Conservation (phyloP, 495 filamentous ascomycete species). For the Cetradonia linearis region DNA sequence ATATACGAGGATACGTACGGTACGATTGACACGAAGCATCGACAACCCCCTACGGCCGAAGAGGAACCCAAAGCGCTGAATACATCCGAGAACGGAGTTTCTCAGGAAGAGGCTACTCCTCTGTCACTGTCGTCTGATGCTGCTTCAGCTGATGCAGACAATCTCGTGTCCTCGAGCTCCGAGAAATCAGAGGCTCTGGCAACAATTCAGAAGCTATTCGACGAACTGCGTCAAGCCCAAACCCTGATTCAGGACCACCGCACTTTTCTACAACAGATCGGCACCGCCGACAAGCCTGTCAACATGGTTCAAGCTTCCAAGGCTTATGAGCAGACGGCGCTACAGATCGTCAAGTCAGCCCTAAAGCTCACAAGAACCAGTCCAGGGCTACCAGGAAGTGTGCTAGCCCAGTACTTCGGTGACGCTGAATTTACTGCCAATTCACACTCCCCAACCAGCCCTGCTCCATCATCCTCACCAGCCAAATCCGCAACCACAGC, state of each 20-base stretch:
- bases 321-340: neutral
- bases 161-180: neutral
- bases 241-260: constrained; percentile 6
- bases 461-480: neutral
- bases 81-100: neutral
- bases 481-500: neutral
- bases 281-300: neutral
- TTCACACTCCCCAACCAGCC: neutral
- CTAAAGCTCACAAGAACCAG: neutral
- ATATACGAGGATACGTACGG: constrained; percentile 42
- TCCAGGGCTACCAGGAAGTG: neutral
- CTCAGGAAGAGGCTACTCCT: neutral
- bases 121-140: neutral
- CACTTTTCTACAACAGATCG: constrained; percentile 14
- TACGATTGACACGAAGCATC: constrained; percentile 34
- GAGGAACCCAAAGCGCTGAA: neutral
- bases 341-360: neutral
- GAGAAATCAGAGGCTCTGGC: constrained; percentile 20
- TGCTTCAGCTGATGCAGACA: neutral
- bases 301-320: neutral
- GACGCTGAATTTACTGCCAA: neutral
- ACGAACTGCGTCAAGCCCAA: constrained; percentile 15
- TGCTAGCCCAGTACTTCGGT: neutral
- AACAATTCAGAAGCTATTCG: constrained; percentile 18
- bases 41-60: constrained; percentile 19